Evolutionary conservation across 2,329 filamentous ascomycete genomes (phyloP).

Genomic region (Dothidotthia symphoricarpi): DNA sequence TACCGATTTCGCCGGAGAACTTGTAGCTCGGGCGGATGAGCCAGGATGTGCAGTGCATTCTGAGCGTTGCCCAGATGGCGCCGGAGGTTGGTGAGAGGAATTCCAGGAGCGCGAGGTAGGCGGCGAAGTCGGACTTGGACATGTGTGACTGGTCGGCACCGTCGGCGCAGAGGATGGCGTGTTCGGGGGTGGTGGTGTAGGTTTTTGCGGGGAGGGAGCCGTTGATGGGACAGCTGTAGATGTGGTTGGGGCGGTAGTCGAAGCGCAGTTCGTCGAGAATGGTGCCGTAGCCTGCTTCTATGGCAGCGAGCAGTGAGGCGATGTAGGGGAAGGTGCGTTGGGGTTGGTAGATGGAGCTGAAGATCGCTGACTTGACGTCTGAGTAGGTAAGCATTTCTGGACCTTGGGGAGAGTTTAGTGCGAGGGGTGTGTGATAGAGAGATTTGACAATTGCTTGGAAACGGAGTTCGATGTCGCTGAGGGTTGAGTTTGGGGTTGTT

Average conservation of each 20-base stretch:
- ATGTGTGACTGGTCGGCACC: constrained; percentile 34
- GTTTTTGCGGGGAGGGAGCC: constrained; percentile 12
- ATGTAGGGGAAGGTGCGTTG: constrained; percentile 34
- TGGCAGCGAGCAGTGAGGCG: constrained; percentile 35
- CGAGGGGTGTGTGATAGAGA: constrained; percentile 44
- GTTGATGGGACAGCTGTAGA: constrained; percentile 29
- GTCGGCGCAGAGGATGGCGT: constrained; percentile 44
- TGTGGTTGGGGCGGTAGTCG: constrained; percentile 16
- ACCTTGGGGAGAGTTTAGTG: constrained; percentile 28
- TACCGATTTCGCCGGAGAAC: constrained; percentile 31
- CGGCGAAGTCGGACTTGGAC: constrained; percentile 28
- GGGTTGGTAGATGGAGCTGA: constrained; percentile 41
- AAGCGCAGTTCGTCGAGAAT: constrained; percentile 24
- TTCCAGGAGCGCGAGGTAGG: constrained; percentile 37
- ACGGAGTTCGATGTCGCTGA: constrained; percentile 38
- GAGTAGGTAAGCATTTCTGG: constrained; percentile 43
- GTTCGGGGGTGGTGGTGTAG: constrained; percentile 12
- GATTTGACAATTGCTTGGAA: constrained; percentile 35
- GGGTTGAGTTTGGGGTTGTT: constrained; percentile 33
- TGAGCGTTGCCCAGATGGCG: constrained; percentile 40
- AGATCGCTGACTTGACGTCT: constrained; percentile 41
- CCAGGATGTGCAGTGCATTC: constrained; percentile 43
- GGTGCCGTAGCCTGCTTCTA: constrained; percentile 31
- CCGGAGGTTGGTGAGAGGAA: constrained; percentile 38
- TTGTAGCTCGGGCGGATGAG: constrained; percentile 35